Conservation (phyloP, 495 filamentous ascomycete species). For the Lophiotrema nucula region DNA sequence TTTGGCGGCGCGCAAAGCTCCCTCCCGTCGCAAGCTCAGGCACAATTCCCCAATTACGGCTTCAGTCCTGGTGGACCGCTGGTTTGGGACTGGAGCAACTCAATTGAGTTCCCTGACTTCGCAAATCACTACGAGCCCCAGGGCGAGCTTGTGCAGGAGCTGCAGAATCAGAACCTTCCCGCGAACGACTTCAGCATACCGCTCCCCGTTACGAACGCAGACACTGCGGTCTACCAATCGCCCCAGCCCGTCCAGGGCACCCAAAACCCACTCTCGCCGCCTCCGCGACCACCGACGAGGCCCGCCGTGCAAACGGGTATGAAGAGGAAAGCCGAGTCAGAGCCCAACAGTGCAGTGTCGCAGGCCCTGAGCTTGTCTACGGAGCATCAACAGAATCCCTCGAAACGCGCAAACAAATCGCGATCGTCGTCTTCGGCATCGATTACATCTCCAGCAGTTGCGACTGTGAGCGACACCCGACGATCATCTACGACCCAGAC, state of each 20-base stretch:
- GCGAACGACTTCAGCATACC: slow-evolving; percentile 40
- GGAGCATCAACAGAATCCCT: slow-evolving; percentile 17
- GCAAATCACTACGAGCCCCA: slow-evolving; percentile 42
- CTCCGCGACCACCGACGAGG: slow-evolving; percentile 10
- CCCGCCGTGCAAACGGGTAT: slow-evolving; percentile 32
- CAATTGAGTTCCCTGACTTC: slow-evolving; percentile 35
- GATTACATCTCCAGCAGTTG: slow-evolving; percentile 18
- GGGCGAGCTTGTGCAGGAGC: slow-evolving; percentile 41
- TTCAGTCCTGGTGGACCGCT: slow-evolving; percentile 28
- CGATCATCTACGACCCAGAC: slow-evolving; percentile 23
- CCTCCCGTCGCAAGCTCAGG: slow-evolving; percentile 3
- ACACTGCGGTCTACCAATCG: slow-evolving; percentile 16
- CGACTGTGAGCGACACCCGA: slow-evolving; percentile 6
- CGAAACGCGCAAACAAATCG: slow-evolving; percentile 31
- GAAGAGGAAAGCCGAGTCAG: slow-evolving; percentile 39
- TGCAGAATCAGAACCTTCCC: slow-evolving; percentile 24
- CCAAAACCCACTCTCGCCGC: slow-evolving; percentile 8
- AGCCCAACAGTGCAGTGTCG: slow-evolving; percentile 34
- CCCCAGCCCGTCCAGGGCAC: slow-evolving; percentile 6
- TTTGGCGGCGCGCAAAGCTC: slow-evolving; percentile 6
- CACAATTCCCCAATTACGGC: slow-evolving; percentile 20
- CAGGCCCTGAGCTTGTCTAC: slow-evolving; percentile 10
- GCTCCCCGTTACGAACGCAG: slow-evolving; percentile 23
- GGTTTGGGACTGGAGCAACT: slow-evolving; percentile 38
- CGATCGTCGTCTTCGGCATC: slow-evolving; percentile 31